Evolutionary conservation across 1,284 basidiomycete genomes (phyloP).

Genomic region (Rhodotorula sp.): DNA sequence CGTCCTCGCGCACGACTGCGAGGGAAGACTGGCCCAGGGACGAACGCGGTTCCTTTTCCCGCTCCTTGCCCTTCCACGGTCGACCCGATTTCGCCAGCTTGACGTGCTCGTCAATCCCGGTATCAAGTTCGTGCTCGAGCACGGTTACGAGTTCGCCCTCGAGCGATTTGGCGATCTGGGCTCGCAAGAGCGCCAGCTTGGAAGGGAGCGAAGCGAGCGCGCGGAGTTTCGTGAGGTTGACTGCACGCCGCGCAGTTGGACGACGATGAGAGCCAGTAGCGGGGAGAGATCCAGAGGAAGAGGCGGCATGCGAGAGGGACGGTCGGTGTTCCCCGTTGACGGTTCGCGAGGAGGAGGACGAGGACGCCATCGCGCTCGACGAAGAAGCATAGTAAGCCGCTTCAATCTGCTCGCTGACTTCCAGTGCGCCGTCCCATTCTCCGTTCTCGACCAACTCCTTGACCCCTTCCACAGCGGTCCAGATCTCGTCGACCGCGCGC

Average conservation of each 20-base stretch:
- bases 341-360: conserved; percentile 40
- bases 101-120: conserved; percentile 22
- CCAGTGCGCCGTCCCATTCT: conserved; percentile 79
- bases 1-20: conserved; percentile 34
- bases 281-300: conserved; percentile 1
- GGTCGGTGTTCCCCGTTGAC: background rate
- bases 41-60: background rate
- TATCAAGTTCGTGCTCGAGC: conserved; percentile 64
- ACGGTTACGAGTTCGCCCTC: conserved; percentile 71
- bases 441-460: conserved; percentile 69
- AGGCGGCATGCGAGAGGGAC: background rate
- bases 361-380: conserved; percentile 42
- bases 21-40: background rate
- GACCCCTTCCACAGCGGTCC: conserved; percentile 67
- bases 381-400: conserved; percentile 56
- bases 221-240: conserved; percentile 39
- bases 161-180: conserved; percentile 70
- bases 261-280: background rate
- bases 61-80: conserved; percentile 8
- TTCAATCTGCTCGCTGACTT: conserved; percentile 70
- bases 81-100: background rate
- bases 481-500: conserved; percentile 59
- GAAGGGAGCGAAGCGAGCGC: conserved; percentile 35
- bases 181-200: conserved; percentile 35
- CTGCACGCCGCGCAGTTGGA: conserved; percentile 25